Evolutionary conservation across 2,329 filamentous ascomycete species (phyloP), one percentile per base, ranked within the genome.

Genomic region (Aspergillus fijiensis): DNA sequence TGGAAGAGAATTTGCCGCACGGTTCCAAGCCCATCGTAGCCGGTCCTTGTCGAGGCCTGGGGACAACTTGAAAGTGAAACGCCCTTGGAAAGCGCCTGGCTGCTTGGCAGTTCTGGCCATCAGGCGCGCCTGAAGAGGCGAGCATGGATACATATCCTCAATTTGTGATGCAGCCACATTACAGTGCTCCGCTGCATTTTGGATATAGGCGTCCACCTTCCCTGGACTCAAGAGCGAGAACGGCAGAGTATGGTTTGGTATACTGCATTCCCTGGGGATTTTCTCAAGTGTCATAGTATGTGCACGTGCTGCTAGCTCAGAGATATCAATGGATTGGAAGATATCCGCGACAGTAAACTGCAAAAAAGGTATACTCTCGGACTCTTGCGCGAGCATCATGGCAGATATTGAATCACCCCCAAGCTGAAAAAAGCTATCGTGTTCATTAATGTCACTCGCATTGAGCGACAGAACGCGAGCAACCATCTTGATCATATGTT

Each of bases 331-430:
- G 62, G 58, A 16, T 55, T 14, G 3, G 23, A 4, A 23, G 59
- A 64, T 1, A 62, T 23, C 16, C 60, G 42, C 6, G 53, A 29
- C 2, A 60, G 47, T 1, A 51, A 16, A 3, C 60, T n/a, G 14
- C 39, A n/a, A 9, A 58, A 5, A 12, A 45, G 54, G 5, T 19
- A 31, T 9, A 14, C n/a, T 4, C 54, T 29, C 12, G 9, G 57
- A 55, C 1, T 21, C 25, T 9, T 27, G 25, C 2, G 49, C 35
- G 12, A 58, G 62, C 51, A 51, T 60, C 64, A 71, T 66, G 2
- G 69, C 67, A 16, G 56, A 61, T 35, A 71, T 60, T 1, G 69
- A 71, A 52, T 70, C 66, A 5, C 68, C 69, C 12, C 69, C 68
- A 0, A 69, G 55, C 4, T 59, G 61, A 62, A 71, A 67, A 61